Evolutionary conservation across 129 eudicot genomes (phyloP).

Genomic region (Logfia minima): DNA sequence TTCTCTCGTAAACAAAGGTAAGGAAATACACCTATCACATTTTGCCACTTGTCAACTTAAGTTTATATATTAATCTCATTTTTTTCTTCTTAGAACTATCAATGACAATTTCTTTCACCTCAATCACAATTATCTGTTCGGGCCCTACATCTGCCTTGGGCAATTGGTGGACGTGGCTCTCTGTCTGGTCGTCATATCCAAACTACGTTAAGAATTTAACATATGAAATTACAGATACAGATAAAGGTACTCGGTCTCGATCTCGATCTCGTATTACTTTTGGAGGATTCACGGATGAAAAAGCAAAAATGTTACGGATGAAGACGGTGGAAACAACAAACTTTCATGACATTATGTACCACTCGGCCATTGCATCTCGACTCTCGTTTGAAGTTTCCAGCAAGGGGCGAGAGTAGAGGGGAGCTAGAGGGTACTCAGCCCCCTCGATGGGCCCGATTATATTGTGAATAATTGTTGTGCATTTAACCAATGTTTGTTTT

Average conservation of each 20-base stretch:
- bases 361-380: constrained; percentile 55
- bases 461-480: no score
- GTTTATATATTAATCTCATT: neutral
- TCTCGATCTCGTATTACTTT: no score
- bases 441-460: no score
- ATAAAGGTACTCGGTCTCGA: neutral
- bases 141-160: neutral
- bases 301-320: constrained; percentile 49
- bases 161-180: no score
- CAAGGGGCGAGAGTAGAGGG: no score
- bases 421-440: no score
- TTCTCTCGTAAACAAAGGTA: neutral
- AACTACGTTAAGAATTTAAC: no score
- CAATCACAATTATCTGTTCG: constrained; percentile 30
- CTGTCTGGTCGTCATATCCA: no score
- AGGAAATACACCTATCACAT: neutral
- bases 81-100: neutral
- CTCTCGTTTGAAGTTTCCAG: constrained; percentile 42
- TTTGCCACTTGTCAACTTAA: neutral
- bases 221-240: neutral
- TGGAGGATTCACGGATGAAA: constrained; percentile 47
- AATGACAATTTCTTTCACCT: constrained; percentile 44
- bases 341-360: constrained; percentile 52
- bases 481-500: no score
- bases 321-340: constrained; percentile 37